phyloP scores from a whole-genome alignment of 2,329 filamentous ascomycete genomes.

The Colletotrichum tropicicola region DNA sequence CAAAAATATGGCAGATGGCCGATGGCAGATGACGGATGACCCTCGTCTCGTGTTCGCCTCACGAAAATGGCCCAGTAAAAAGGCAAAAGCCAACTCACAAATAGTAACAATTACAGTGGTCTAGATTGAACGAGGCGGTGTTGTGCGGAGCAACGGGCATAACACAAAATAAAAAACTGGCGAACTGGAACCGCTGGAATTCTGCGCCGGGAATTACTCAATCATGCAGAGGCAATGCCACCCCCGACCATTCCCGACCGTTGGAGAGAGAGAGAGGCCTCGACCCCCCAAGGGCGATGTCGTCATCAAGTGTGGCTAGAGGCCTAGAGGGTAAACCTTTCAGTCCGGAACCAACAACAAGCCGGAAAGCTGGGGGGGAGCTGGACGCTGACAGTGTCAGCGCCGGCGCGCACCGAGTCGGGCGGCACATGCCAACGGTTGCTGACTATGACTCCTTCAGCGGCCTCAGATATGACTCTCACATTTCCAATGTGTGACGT shows the following conservation, averaged over 20 bases:
- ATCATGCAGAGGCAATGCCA: not conserved
- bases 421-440: slow-evolving; percentile 9
- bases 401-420: not conserved
- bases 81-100: too few species aligned
- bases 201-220: not conserved
- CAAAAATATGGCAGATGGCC: too few species aligned
- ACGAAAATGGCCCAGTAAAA: not conserved
- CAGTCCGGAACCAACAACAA: not conserved
- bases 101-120: not conserved
- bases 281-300: too few species aligned
- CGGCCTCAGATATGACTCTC: not conserved
- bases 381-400: not conserved
- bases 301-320: not conserved
- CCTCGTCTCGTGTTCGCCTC: not conserved
- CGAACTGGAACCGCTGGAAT: not conserved
- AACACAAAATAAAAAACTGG: too few species aligned
- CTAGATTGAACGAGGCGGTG: not conserved
- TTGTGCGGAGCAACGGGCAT: not conserved
- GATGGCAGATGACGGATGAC: too few species aligned
- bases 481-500: not conserved
- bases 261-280: too few species aligned
- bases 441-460: not conserved
- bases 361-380: not conserved
- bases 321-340: not conserved
- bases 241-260: not conserved